Evolutionary conservation across 1,284 basidiomycete genomes (phyloP).

Genomic region (Ganoderma resinaceum): DNA sequence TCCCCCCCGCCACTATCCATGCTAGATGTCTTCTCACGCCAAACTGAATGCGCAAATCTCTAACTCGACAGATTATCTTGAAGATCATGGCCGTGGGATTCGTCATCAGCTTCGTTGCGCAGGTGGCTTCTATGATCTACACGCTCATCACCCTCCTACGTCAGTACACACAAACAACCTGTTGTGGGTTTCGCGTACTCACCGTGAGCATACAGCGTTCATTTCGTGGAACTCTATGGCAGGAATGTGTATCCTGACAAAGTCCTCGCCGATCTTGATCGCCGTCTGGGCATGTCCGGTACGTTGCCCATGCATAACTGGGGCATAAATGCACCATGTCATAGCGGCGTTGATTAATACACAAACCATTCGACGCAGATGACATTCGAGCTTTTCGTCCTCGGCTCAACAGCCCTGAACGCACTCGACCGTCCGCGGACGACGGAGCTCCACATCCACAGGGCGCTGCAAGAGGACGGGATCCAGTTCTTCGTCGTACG

Average conservation of each 20-base stretch:
- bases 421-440: constrained; percentile 40
- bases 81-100: constrained; percentile 37
- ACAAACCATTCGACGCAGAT: constrained; percentile 26
- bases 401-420: constrained; percentile 38
- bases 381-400: constrained; percentile 39
- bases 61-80: constrained; percentile 31
- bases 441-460: constrained; percentile 33
- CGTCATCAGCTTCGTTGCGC: constrained; percentile 35
- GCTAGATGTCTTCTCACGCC: neutral
- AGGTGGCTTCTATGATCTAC: constrained; percentile 35
- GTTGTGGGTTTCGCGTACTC: neutral
- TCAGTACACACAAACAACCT: constrained; percentile 16
- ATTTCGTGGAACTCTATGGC: constrained; percentile 31
- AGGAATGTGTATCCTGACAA: constrained; percentile 37
- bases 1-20: neutral
- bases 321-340: too few relatives aligned
- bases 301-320: constrained; percentile 5
- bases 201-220: constrained; percentile 25
- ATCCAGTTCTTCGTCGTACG: constrained; percentile 40
- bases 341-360: neutral
- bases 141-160: constrained; percentile 31
- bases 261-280: constrained; percentile 30
- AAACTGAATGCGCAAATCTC: neutral
- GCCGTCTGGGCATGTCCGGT: constrained; percentile 42
- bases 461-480: constrained; percentile 39